Evolutionary conservation across 2,329 filamentous ascomycete species (phyloP).

Genomic region (Aspergillus quadrilineatus): DNA sequence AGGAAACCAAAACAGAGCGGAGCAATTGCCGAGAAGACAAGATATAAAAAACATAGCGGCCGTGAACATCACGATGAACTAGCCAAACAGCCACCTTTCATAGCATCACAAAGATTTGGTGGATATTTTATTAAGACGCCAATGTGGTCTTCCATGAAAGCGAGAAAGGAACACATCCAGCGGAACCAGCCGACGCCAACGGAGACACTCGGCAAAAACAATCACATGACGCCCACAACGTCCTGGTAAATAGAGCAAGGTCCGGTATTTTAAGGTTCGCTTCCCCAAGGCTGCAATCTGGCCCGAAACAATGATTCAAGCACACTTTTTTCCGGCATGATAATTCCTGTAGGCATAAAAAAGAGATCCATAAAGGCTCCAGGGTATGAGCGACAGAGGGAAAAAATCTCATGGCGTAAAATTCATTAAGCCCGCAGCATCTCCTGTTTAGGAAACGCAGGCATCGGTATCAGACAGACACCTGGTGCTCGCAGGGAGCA

Average conservation of each 20-base stretch:
- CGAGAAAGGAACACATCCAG: constrained; percentile 15
- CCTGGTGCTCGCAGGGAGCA: constrained; percentile 13
- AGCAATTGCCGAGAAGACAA: constrained; percentile 16
- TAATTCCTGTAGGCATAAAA: constrained; percentile 18
- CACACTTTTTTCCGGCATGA: constrained; percentile 18
- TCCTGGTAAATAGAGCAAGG: constrained; percentile 20
- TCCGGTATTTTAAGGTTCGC: constrained; percentile 21
- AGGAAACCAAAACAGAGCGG: constrained; percentile 15
- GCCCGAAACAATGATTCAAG: constrained; percentile 17
- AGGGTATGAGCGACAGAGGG: constrained; percentile 11
- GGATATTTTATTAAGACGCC: constrained; percentile 22
- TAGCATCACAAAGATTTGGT: constrained; percentile 23
- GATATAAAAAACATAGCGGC: constrained; percentile 16
- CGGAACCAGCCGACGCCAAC: constrained; percentile 13
- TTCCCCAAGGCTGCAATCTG: constrained; percentile 20
- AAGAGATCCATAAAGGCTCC: constrained; percentile 16
- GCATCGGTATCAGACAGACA: constrained; percentile 8
- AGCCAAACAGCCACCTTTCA: constrained; percentile 33
- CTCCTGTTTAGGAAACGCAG: constrained; percentile 12
- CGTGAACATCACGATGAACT: constrained; percentile 21
- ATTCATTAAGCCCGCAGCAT: constrained; percentile 14
- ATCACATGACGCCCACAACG: constrained; percentile 17
- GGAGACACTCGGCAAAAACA: constrained; percentile 13
- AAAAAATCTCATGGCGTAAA: constrained; percentile 14
- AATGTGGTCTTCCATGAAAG: constrained; percentile 8